Percentiles rank a stretch among this genome's conserved stretches.
Conservation (phyloP, 1,284 basidiomycete genomes). For the Peniophora sp. region DNA sequence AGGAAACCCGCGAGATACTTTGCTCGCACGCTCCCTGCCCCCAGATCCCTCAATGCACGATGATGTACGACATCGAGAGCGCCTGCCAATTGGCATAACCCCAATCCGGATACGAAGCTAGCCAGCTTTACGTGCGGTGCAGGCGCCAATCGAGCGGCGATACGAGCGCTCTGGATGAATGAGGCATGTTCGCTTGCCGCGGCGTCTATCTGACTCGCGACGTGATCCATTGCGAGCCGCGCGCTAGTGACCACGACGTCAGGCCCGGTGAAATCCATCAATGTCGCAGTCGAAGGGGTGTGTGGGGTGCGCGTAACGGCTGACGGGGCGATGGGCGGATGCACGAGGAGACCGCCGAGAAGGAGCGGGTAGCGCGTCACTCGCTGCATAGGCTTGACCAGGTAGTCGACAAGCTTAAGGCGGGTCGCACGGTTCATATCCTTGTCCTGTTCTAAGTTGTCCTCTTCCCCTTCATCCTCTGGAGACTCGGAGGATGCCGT, state of each 20-base stretch:
- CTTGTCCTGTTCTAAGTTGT: constrained; percentile 2
- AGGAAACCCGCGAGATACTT: constrained; percentile 87
- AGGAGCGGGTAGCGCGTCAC: constrained; percentile 90
- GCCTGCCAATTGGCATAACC: constrained; percentile 70
- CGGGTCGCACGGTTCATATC: constrained; percentile 14
- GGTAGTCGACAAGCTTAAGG: constrained; percentile 70
- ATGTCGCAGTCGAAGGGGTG: constrained; percentile 7
- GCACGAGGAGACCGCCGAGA: constrained; percentile 55
- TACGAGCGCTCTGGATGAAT: constrained; percentile 61
- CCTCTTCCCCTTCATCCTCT: background rate
- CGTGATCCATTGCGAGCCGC: constrained; percentile 54
- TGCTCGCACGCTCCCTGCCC: constrained; percentile 52
- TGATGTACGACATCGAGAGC: constrained; percentile 79
- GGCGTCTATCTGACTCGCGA: constrained; percentile 29
- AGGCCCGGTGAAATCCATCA: constrained; percentile 21
- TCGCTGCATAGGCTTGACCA: constrained; percentile 86
- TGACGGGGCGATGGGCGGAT: constrained; percentile 7
- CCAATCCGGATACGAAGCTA: constrained; percentile 36
- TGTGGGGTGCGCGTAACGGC: constrained; percentile 12
- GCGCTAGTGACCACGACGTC: constrained; percentile 33
- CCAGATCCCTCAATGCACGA: constrained; percentile 28
- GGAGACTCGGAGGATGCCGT: background rate
- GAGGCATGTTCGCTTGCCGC: constrained; percentile 43
- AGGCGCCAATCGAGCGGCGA: constrained; percentile 52
- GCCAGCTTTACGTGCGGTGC: constrained; percentile 8